These are phyloP conservation scores for Saturnispora mendoncae DNA, from an alignment of 805 yeast species.

Conservation along the genomic window DNA sequence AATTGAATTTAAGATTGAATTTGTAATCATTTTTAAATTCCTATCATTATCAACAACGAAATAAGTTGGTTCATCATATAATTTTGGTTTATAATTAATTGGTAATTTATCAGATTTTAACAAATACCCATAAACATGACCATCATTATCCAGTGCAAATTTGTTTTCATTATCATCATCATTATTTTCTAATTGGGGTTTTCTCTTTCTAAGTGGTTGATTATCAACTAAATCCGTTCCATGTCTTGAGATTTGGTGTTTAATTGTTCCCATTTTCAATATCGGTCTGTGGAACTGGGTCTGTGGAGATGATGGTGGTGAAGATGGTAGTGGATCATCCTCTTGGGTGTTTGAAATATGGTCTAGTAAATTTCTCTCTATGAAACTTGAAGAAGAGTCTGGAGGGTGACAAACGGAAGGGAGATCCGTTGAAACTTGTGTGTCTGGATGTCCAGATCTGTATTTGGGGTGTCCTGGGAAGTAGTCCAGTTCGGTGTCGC, in stretches of 20 bases:
- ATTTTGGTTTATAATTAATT: slow-evolving; percentile 22
- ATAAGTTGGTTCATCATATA: slow-evolving; percentile 29
- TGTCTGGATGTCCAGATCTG: background rate
- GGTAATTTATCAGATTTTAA: slow-evolving; percentile 25
- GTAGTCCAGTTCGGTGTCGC: slow-evolving; percentile 8
- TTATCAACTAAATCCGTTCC: background rate
- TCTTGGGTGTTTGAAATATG: background rate
- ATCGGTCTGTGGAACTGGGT: background rate
- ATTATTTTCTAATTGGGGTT: background rate
- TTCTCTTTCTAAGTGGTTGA: background rate
- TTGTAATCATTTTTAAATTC: slow-evolving; percentile 26
- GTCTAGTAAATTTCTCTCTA: background rate
- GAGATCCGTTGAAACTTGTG: background rate
- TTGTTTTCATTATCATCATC: background rate
- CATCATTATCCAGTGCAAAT: slow-evolving; percentile 40
- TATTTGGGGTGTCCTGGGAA: slow-evolving; percentile 9
- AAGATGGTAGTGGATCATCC: background rate
- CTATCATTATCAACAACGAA: slow-evolving; percentile 23
- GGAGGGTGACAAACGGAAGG: background rate
- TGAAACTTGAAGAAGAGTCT: background rate
- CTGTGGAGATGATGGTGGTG: background rate
- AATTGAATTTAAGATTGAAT: slow-evolving; percentile 34
- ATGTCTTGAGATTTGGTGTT: background rate
- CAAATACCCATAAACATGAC: slow-evolving; percentile 28
- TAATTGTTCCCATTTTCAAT: background rate